A percentile compares a stretch with the other conserved stretches of the same genome.
phyloP scores from a whole-genome alignment of 345 rosid species.

The Aethionema arabicum region DNA sequence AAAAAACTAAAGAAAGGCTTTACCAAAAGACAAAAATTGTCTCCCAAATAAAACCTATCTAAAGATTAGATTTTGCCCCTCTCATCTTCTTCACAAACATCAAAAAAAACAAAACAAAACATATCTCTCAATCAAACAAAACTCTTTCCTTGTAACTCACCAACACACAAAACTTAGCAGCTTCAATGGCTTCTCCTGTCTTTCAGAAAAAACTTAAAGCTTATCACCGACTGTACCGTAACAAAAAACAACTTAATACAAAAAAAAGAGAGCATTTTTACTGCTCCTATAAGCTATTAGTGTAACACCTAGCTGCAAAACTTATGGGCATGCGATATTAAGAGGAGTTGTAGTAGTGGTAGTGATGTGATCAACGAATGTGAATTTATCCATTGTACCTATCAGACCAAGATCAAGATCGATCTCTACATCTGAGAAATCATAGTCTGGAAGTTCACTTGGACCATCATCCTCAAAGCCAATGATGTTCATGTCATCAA shows the following conservation, averaged over 20 bases:
- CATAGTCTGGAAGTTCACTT: constrained; percentile 82
- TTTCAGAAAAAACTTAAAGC: constrained; percentile 17
- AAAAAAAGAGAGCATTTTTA: constrained; percentile 17
- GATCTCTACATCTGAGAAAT: constrained; percentile 47
- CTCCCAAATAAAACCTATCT: neutral
- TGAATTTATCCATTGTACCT: constrained; percentile 43
- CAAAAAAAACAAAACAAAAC: constrained; percentile 10
- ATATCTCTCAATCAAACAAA: constrained; percentile 11
- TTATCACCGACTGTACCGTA: constrained; percentile 30
- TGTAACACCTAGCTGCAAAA: constrained; percentile 72
- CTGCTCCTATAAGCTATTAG: constrained; percentile 33
- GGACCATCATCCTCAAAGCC: constrained; percentile 52
- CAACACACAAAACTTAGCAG: constrained; percentile 33
- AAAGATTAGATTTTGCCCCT: constrained; percentile 16
- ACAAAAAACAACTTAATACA: constrained; percentile 18
- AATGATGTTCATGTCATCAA: constrained; percentile 53
- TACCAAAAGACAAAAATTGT: constrained; percentile 14
- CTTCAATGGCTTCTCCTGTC: constrained; percentile 14
- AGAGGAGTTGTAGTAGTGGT: constrained; percentile 33
- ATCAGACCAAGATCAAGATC: constrained; percentile 53
- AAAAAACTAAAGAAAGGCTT: neutral
- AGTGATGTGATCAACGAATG: constrained; percentile 25
- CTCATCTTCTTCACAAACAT: constrained; percentile 23
- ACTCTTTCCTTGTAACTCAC: constrained; percentile 26
- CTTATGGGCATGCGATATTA: constrained; percentile 76